Conservation (phyloP, 371 early-diverging fungal genomes). For the Haplosporangium sp. region DNA sequence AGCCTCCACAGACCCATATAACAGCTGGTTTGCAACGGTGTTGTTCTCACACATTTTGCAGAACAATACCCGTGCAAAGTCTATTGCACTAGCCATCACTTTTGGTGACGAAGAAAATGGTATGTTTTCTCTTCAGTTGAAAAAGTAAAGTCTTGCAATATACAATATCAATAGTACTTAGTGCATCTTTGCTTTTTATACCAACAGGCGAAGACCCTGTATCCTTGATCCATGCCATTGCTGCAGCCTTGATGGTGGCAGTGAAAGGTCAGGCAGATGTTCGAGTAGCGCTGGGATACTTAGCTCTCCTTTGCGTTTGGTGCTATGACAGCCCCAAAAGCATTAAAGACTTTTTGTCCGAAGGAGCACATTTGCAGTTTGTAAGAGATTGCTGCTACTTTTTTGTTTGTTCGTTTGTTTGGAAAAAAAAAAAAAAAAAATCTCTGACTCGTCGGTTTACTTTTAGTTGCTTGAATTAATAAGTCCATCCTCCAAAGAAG, state of each 20-base stretch:
- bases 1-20: conserved; percentile 81
- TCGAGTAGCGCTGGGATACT: conserved; percentile 79
- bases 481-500: conserved; percentile 82
- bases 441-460: not conserved
- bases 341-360: conserved; percentile 86
- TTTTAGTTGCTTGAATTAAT: conserved; percentile 87
- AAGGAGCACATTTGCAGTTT: conserved; percentile 90
- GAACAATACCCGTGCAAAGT: conserved; percentile 80
- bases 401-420: too few species aligned
- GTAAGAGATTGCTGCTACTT: conserved; percentile 60
- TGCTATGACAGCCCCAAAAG: conserved; percentile 81
- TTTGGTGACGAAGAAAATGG: conserved; percentile 80
- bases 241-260: conserved; percentile 70
- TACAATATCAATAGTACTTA: not conserved
- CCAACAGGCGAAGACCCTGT: conserved; percentile 65
- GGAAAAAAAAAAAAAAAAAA: too few species aligned
- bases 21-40: conserved; percentile 90
- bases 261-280: conserved; percentile 68
- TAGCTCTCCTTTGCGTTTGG: conserved; percentile 84
- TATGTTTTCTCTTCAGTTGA: conserved; percentile 5
- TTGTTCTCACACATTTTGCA: conserved; percentile 82
- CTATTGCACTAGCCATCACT: conserved; percentile 76
- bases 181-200: not conserved
- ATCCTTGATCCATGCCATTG: conserved; percentile 68
- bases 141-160: not conserved